These are phyloP conservation scores for Alternaria rosae DNA, from an alignment of 2,329 filamentous ascomycete genomes.

Conservation along the genomic window DNA sequence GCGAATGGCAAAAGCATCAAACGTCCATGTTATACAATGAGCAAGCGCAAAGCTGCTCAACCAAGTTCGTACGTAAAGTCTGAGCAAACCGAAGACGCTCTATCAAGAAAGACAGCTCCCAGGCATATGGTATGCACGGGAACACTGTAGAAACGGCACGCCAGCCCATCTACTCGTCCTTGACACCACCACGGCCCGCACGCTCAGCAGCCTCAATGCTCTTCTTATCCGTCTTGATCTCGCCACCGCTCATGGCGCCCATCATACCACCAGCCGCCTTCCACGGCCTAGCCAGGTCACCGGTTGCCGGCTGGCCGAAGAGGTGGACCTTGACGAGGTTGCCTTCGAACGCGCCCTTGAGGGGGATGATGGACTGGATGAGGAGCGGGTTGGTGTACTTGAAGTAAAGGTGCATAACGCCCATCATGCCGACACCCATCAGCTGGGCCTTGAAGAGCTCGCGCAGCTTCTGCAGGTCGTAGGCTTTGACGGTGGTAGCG, in stretches of 20 bases:
- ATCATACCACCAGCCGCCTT: slow-evolving; percentile 86
- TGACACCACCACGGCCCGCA: slow-evolving; percentile 59
- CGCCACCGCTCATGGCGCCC: slow-evolving; percentile 74
- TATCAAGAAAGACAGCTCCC: not conserved
- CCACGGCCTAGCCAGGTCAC: slow-evolving; percentile 95
- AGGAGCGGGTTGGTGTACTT: slow-evolving; percentile 99
- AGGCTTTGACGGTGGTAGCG: slow-evolving; percentile 94
- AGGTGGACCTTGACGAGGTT: slow-evolving; percentile 97
- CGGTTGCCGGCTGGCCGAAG: slow-evolving; percentile 82
- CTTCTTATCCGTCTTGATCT: slow-evolving; percentile 82
- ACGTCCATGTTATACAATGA: slow-evolving; percentile 12
- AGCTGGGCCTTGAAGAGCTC: slow-evolving; percentile 86
- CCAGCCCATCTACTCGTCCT: slow-evolving; percentile 56
- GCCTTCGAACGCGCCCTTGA: slow-evolving; percentile 94
- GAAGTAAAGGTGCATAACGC: slow-evolving; percentile 98
- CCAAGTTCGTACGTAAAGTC: not conserved
- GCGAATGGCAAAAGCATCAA: not conserved
- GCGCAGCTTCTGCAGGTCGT: slow-evolving; percentile 87
- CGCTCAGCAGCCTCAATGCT: slow-evolving; percentile 62
- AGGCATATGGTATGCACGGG: not conserved
- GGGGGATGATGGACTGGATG: slow-evolving; percentile 97
- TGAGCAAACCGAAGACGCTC: not conserved
- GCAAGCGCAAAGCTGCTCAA: not conserved
- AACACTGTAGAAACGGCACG: not conserved
- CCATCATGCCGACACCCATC: slow-evolving; percentile 98